Base-by-base conservation (phyloP, 1,139 yeast genomes). In the Pneumocystis jirovecii region DNA sequence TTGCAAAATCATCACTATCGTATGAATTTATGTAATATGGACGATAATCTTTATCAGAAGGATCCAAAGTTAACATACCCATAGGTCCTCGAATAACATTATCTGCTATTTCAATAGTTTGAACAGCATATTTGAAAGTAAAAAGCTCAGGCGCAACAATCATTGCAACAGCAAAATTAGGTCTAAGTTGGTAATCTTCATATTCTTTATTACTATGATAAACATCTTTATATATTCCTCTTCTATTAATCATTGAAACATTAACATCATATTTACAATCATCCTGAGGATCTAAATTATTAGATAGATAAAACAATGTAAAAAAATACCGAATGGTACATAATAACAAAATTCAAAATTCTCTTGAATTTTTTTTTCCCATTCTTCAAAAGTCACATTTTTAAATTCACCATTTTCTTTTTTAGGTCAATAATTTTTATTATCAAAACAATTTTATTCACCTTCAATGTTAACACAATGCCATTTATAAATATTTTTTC, bases 111-210 rank as follows among this genome's bases (percentile, higher is more conserved):
- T 79, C 78, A 61, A 93, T 77, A 0, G 96, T 91, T 17, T 74
- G 74, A 57, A 82, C 72, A 0, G 96, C 96, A 65, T 80, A 78
- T 1, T 79, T 78, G 0, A 81, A 79, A 0, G 82, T 81, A 73
- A 93, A 93, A 65, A 93, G 79, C 74, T 93, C 97, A 0, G 98
- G 97, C 0, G 98, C 97, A 61, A 84, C 97, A 35, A 83, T 80
- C 87, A 90, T 86, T 3, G 97, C 96, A 75, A 93, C 87, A 1
- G 96, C 84, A 76, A 90, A 90, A 74, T 93, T 93, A 60, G 97
- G 89, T 69, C 98, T 82, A 68, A 93, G 77, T 76, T 93, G 97
- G 73, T 93, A 93, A 74, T 93, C 97, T 76, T 93, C 97, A 73
- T 82, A 93, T 31, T 90, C 86, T 73, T 90, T 90, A 1, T 95